phyloP scores from a whole-genome alignment of 495 filamentous ascomycete genomes.

The Aspergillus wentii region DNA sequence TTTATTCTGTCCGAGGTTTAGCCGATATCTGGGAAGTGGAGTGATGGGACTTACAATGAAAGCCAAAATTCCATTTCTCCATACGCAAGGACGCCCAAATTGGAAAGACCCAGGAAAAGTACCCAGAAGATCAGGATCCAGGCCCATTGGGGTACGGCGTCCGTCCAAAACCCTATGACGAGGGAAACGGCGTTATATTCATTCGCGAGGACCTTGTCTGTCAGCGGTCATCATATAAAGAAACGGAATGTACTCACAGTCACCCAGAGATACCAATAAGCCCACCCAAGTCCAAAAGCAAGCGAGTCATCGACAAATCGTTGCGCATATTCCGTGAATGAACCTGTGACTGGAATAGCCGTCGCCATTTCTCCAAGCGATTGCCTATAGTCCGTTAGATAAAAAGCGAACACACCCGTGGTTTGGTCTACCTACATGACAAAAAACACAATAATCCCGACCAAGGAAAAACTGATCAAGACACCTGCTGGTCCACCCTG shows the following conservation, averaged over 20 bases:
- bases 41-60: slow-evolving; percentile 18
- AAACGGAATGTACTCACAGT: slow-evolving; percentile 24
- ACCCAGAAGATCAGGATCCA: slow-evolving; percentile 67
- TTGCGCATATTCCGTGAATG: slow-evolving; percentile 52
- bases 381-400: too few species aligned
- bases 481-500: slow-evolving; percentile 59
- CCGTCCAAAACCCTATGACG: slow-evolving; percentile 35
- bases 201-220: slow-evolving; percentile 35
- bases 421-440: slow-evolving; percentile 37
- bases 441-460: slow-evolving; percentile 60
- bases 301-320: slow-evolving; percentile 52
- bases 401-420: too few species aligned
- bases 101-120: slow-evolving; percentile 34
- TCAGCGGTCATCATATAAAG: too few species aligned
- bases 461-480: slow-evolving; percentile 59
- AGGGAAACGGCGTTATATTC: slow-evolving; percentile 49
- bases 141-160: slow-evolving; percentile 43
- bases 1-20: slow-evolving; percentile 28
- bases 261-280: slow-evolving; percentile 57
- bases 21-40: not conserved
- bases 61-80: slow-evolving; percentile 56
- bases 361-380: slow-evolving; percentile 56
- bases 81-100: slow-evolving; percentile 59
- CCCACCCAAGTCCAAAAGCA: slow-evolving; percentile 50
- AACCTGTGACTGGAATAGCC: slow-evolving; percentile 47